Evolutionary conservation across 116 monocot genomes (phyloP), one percentile per base, ranked within the genome.

Genomic region (Trichopus zeylanicus): DNA sequence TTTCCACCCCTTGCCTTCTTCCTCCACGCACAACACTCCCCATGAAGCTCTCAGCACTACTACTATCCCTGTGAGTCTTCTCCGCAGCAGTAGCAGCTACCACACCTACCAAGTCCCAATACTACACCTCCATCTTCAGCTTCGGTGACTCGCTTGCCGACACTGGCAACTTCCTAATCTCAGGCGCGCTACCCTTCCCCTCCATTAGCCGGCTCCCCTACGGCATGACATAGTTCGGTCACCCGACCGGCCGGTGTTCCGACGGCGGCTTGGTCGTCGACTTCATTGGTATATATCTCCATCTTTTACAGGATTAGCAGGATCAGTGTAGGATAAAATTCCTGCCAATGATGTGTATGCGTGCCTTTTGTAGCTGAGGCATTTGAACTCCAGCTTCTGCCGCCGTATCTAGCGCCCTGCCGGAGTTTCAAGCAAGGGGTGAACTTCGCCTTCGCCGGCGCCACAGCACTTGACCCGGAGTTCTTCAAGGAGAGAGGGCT

Each of bases 141-240:
- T 65, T 76, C 26, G 76, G 70, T 7, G 76, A 76, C 57, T 76
- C 76, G 3, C 65, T 76, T 7, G 54, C 70, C 42, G 76, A 76
- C 53, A 76, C 70, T 30, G 76, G 76, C 3, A 76, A 76, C 70
- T 26, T 25, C 29, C 10, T 62, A 26, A 19, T 15, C 33, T 46
- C 26, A 55, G 56, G 55, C 38, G 46, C 29, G 47, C 7, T 31
- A 31, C 0, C 4, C 8, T 31, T 56, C 6, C 13, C 19, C 35
- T 12, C 49, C 34, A 16, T 51, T 10, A 16, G 49, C 31, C 19
- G 20, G 15, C 34, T 51, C 11, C 73, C 73, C 34, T 27, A 75
- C 29, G 80, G 80, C 13, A 34, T 27, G 30, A 75, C 80, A 0
- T 75, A 46, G 62, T 80, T 80, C 47, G 18, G 47, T 3, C 55